Evolutionary conservation across 768 basidiomycete genomes (phyloP), one percentile per base, ranked within the genome.

Genomic region (Kwoniella sp.): DNA sequence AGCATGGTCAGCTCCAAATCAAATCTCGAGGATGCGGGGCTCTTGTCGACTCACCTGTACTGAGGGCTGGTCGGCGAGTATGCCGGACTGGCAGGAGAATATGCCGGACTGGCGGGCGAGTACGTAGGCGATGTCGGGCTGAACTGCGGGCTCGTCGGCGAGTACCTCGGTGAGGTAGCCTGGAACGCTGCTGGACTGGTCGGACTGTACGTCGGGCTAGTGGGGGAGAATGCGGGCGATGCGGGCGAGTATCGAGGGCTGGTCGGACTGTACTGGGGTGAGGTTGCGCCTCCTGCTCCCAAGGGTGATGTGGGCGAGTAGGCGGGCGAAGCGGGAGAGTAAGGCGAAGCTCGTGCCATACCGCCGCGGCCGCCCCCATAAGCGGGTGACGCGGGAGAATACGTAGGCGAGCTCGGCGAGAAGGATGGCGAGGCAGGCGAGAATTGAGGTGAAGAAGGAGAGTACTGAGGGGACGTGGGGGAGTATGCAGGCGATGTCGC

Each of bases 1-100:
- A 32, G 19, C 19, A 45, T 25, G 17, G 34, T 45, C 10, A 45
- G 20, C 10, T 19, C 3, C 25, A n/a, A n/a, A n/a, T n/a, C n/a
- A n/a, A n/a, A 58, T 36, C 53, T 49, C 32, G 51, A 56, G 12
- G 53, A 62, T 22, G 41, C 32, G 39, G n/a, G 26, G 19, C 41
- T 41, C 12, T 42, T 8, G 19, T 29, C 50, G 38, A 62, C 63
- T 45, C 61, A 62, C 47, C 63, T 68, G 54, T 69, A 76, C 7
- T 85, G 82, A n/a, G 92, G 92, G 3, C 89, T 92, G 0, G 92
- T 89, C 2, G 92, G 92, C 10, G 89, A 91, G 74, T 91, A 95
- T 65, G 85, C 88, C 6, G 90, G 90, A 26, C 89, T 91, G 3
- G 90, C 83, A 0, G 89, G 90, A 7, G 90, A 91, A 79, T 90